Conservation (phyloP, 1,139 yeast genomes). For the Hyphopichia burtonii region DNA sequence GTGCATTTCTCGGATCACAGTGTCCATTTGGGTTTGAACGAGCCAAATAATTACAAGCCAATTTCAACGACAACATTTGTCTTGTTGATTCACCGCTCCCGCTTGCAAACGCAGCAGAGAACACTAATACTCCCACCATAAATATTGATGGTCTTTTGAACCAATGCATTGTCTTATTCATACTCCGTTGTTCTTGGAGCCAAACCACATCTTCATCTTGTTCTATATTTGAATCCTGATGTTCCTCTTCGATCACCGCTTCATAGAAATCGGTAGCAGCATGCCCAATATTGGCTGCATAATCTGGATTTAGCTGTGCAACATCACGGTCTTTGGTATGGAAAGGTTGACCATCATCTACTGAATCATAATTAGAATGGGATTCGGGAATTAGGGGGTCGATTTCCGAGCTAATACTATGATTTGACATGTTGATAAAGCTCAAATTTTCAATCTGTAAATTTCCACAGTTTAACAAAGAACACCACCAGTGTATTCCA, state of each 20-base stretch:
- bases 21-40: constrained; percentile 8
- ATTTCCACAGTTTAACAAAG: too few relatives aligned
- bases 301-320: constrained; percentile 20
- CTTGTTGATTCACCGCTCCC: constrained; percentile 35
- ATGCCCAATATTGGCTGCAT: constrained; percentile 11
- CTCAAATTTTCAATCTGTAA: too few relatives aligned
- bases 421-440: neutral
- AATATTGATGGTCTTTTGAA: constrained; percentile 33
- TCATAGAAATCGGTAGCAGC: constrained; percentile 11
- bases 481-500: too few relatives aligned
- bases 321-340: neutral
- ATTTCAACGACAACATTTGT: constrained; percentile 32
- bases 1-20: constrained; percentile 35
- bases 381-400: neutral
- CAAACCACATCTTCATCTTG: constrained; percentile 28
- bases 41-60: constrained; percentile 34
- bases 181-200: constrained; percentile 28
- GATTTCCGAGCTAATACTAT: neutral
- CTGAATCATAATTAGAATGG: neutral
- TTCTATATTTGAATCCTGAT: constrained; percentile 7
- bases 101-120: constrained; percentile 27
- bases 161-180: constrained; percentile 31
- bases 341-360: neutral
- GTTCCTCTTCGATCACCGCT: constrained; percentile 27
- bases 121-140: constrained; percentile 27